A percentile compares a stretch with the other conserved stretches of the same genome.
Evolutionary conservation across 2,329 filamentous ascomycete genomes (phyloP).

Genomic region (Hypoxylon sp.): DNA sequence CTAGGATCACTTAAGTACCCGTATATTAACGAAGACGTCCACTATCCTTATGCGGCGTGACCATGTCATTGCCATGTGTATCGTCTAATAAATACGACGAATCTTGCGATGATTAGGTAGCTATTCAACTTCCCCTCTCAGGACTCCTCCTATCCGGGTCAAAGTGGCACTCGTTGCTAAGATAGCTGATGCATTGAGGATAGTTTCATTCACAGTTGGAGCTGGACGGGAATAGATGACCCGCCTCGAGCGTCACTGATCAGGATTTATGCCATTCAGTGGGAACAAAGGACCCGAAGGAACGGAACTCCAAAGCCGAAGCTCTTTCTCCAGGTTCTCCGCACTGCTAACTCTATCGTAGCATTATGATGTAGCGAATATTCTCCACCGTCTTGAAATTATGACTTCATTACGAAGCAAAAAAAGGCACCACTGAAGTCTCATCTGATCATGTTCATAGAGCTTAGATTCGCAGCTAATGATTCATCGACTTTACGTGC

Average conservation of each 20-base stretch:
- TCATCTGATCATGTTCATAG: not conserved
- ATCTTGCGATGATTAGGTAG: not conserved
- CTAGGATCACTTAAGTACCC: not conserved
- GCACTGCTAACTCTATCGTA: constrained; percentile 7
- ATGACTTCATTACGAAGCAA: not conserved
- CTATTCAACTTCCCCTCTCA: constrained; percentile 15
- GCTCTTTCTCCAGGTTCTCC: constrained; percentile 22
- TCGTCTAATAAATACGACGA: not conserved
- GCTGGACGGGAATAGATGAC: constrained; percentile 8
- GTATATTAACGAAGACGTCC: not conserved
- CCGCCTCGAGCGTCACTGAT: not conserved
- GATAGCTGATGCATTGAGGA: constrained; percentile 6
- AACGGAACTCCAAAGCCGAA: constrained; percentile 4
- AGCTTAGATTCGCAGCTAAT: not conserved
- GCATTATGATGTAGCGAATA: not conserved
- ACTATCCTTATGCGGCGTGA: not conserved
- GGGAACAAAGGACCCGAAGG: not conserved
- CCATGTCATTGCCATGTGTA: not conserved
- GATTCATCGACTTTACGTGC: not conserved
- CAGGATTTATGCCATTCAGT: not conserved
- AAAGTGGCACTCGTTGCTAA: not conserved
- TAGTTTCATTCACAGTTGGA: constrained; percentile 16
- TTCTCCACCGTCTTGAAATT: not conserved
- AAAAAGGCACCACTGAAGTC: not conserved
- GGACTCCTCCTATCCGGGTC: constrained; percentile 1